Conservation (phyloP, 257 asterid genomes). For the Henckelia pumila region DNA sequence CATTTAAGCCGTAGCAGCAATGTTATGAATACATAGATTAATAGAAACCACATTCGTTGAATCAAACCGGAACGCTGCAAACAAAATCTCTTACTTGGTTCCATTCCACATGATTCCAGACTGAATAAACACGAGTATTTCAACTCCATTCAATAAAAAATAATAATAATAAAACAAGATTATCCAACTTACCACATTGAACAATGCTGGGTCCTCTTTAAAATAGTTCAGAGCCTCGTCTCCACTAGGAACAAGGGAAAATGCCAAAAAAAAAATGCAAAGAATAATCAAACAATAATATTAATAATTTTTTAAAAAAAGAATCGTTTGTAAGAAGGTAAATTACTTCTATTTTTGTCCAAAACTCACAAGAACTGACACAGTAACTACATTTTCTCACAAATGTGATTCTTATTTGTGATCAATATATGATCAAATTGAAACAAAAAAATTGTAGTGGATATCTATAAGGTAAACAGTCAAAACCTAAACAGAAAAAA, state of each 20-base stretch:
- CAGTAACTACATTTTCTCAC: neutral
- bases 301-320: too few species aligned
- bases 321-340: too few species aligned
- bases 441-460: too few species aligned
- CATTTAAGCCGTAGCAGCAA: neutral
- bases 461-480: too few species aligned
- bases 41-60: neutral
- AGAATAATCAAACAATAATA: neutral
- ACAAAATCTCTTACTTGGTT: neutral
- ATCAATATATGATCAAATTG: neutral
- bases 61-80: neutral
- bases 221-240: constrained; percentile 79
- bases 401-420: neutral
- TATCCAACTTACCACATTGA: constrained; percentile 61
- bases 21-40: neutral
- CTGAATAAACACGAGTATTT: neutral
- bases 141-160: neutral
- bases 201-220: constrained; percentile 71
- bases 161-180: neutral
- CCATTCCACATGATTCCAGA: neutral
- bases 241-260: constrained; percentile 50
- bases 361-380: neutral
- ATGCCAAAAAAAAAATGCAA: neutral
- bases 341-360: neutral
- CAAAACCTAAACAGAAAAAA: too few species aligned